Base-by-base conservation (phyloP, 1,284 basidiomycete species). In the Earliella scabrosa region DNA sequence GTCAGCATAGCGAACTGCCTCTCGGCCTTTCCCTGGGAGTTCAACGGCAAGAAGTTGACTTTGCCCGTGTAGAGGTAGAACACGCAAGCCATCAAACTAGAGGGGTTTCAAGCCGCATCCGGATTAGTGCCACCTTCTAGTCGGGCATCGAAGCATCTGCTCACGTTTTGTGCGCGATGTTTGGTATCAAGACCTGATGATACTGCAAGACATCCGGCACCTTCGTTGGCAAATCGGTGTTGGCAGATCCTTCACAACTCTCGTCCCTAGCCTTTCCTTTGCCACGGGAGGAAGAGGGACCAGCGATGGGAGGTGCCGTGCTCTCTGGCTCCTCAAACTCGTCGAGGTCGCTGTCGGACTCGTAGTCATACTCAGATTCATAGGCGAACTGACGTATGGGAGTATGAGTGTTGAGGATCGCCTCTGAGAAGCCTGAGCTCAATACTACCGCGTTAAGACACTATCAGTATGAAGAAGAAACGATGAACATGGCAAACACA, bases 271-370 rank as follows among this genome's bases (percentile, higher is more conserved):
- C n/a, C n/a, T n/a, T n/a, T n/a, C n/a, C n/a, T n/a, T n/a, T n/a
- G n/a, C n/a, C n/a, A n/a, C n/a, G n/a, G n/a, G n/a, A n/a, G n/a
- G n/a, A n/a, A n/a, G n/a, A n/a, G n/a, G n/a, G n/a, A n/a, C n/a
- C n/a, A n/a, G n/a, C n/a, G n/a, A n/a, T n/a, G n/a, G n/a, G n/a
- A n/a, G n/a, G n/a, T n/a, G n/a, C 27, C 4, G 53, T 29, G 41
- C 14, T 16, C 18, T 24, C 27, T 3, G 10, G 3, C 13, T 59
- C 54, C 10, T 63, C 58, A 4, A 32, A 34, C 1, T 62, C 58
- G 21, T 66, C 63, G 1, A 66, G 55, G 36, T 66, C 64, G 35
- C 64, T 66, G 45, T 66, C 64, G 1, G 60, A 58, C 10, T 64
- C 63, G 36, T 66, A 66, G 38, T 66, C 63, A 26, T 66, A 64